Evolutionary conservation across 306 rosid genomes (phyloP).

Genomic region (Neltuma alba): DNA sequence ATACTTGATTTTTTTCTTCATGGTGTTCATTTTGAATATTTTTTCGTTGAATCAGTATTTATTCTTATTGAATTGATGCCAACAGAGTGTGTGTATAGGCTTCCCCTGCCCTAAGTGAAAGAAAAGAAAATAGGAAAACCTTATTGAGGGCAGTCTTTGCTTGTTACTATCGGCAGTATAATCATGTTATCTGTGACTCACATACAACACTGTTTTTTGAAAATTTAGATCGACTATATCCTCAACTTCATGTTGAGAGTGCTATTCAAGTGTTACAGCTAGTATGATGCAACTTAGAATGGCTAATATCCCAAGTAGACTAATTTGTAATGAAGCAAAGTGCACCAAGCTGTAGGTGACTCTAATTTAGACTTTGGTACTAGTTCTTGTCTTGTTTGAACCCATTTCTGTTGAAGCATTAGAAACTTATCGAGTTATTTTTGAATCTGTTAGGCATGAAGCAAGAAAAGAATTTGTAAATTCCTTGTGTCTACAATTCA

Average conservation of each 20-base stretch:
- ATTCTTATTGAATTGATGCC: conserved; percentile 13
- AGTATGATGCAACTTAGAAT: not conserved
- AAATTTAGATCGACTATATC: not conserved
- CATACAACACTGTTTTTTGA: not conserved
- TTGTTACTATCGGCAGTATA: not conserved
- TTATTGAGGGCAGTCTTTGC: not conserved
- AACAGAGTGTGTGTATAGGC: conserved; percentile 8
- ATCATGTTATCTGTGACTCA: not conserved
- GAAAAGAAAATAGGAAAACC: not conserved
- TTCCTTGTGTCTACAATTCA: not conserved
- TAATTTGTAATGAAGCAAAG: conserved; percentile 4
- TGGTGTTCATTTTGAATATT: conserved; percentile 14
- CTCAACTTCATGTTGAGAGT: not conserved
- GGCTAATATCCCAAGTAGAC: not conserved
- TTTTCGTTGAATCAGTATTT: conserved; percentile 14
- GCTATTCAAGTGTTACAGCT: not conserved
- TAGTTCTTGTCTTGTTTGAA: conserved; percentile 3
- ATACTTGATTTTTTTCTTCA: conserved; percentile 4
- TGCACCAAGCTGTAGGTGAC: not conserved
- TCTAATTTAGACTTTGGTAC: not conserved
- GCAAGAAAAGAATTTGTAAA: not conserved
- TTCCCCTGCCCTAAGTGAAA: not conserved
- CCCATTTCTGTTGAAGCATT: not conserved
- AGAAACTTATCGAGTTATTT: not conserved
- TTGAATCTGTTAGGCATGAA: not conserved